A percentile compares a stretch with the other conserved stretches of the same genome.
phyloP scores from a whole-genome alignment of 768 basidiomycete species.

The Mrakia frigida region DNA sequence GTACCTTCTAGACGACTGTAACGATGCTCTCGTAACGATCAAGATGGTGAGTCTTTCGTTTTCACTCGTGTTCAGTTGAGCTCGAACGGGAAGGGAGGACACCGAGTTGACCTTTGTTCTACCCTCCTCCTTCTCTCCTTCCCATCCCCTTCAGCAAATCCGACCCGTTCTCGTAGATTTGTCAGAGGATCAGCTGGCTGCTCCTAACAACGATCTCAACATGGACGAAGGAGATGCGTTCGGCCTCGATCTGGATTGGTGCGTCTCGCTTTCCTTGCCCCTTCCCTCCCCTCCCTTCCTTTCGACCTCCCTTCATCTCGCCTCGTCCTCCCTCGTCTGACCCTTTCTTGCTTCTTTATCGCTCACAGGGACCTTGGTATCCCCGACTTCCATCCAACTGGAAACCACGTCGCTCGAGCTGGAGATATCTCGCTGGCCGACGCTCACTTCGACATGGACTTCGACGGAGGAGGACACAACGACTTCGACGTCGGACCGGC shows the following conservation, averaged over 20 bases:
- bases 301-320: slow-evolving; percentile 14
- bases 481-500: slow-evolving; percentile 36
- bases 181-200: slow-evolving; percentile 86
- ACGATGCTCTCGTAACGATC: slow-evolving; percentile 89
- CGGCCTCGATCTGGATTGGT: slow-evolving; percentile 43
- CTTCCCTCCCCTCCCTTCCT: background rate
- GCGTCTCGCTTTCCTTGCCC: slow-evolving; percentile 40
- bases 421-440: slow-evolving; percentile 2
- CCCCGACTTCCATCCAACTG: slow-evolving; percentile 7
- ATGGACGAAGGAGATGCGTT: slow-evolving; percentile 63
- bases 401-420: background rate
- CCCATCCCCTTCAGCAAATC: slow-evolving; percentile 43
- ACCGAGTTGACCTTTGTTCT: slow-evolving; percentile 7
- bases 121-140: slow-evolving; percentile 6
- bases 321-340: slow-evolving; percentile 24
- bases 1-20: slow-evolving; percentile 95
- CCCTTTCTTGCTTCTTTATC: background rate
- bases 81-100: background rate
- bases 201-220: slow-evolving; percentile 82
- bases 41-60: slow-evolving; percentile 64
- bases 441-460: slow-evolving; percentile 49
- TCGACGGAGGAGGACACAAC: slow-evolving; percentile 47
- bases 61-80: background rate
- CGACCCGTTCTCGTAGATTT: slow-evolving; percentile 92
- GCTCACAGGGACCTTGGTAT: slow-evolving; percentile 55